Evolutionary conservation across 2,329 filamentous ascomycete species (phyloP), one percentile per base, ranked within the genome.

Genomic region (Alternaria alternata): DNA sequence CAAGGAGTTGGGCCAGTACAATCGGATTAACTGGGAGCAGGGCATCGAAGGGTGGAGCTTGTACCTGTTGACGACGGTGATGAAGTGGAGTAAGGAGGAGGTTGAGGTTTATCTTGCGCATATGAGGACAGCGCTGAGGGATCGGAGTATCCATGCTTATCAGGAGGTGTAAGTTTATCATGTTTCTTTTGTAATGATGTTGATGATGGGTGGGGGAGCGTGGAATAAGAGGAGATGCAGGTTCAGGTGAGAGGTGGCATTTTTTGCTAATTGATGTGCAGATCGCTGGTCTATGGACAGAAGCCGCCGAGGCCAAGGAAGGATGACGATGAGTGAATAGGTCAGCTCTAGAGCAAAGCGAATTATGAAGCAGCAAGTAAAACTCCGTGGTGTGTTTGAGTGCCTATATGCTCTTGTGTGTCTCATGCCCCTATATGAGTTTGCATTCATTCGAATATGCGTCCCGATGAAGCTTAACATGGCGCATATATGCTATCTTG

Each of bases 1-100:
- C 51, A 88, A 87, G 68, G 81, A 86, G 51, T 68, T 86, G 1
- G 85, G 85, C 1, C 66, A 64, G 42, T 76, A 65, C 41, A 72
- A 74, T 41, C 52, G 61, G 30, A 57, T 74, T 26, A 68, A 73
- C 14, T 75, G 72, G 56, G 61, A 67, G 16, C 67, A 76, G 39
- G 74, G 74, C 3, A 64, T 74, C 7, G 71, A 75, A 28, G 69
- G 71, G 3, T 74, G 70, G 69, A 58, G 64, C 22, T 22, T 72
- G n/a, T 72, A 67, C 28, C 34, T 72, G 26, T 49, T 73, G 3
- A 73, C 65, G 1, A 65, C 54, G 3, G 18, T 68, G 1, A 28
- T 68, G 39, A 78, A 79, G 8, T 83, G 81, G 81, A 75, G 65
- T 55, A 71, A 76, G 41, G 76, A 80, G 42, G 81, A 83, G 61